These are phyloP conservation scores for Cryptococcus maquisensis DNA, from an alignment of 1,284 basidiomycete species.

Conservation along the genomic window DNA sequence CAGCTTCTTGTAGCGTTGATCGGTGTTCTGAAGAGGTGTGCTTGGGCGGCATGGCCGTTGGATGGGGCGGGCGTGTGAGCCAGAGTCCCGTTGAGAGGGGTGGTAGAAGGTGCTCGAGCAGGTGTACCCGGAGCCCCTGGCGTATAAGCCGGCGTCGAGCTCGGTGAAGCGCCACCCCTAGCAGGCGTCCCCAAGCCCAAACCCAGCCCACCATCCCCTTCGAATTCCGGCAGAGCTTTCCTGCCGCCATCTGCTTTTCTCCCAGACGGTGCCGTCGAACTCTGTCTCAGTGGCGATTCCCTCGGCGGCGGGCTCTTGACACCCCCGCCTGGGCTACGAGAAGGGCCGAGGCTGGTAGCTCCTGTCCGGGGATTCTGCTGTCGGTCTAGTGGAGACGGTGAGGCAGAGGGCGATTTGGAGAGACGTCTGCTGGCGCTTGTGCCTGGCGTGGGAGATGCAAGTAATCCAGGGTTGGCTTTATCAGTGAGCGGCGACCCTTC, in stretches of 20 bases:
- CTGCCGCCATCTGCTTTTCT: neutral
- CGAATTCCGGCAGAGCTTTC: neutral
- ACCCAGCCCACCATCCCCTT: neutral
- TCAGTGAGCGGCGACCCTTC: neutral
- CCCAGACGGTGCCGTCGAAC: conserved; percentile 5
- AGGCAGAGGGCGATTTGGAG: no score
- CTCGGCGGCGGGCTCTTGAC: conserved; percentile 13
- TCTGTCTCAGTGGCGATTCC: conserved; percentile 22
- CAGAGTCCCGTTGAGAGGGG: no score
- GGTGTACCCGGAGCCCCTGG: conserved; percentile 15
- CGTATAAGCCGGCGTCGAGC: neutral
- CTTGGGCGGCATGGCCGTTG: conserved; percentile 1
- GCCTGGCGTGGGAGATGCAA: conserved; percentile 1
- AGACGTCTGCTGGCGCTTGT: neutral
- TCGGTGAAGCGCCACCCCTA: no score
- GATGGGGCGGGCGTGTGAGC: neutral
- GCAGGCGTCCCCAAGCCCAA: no score
- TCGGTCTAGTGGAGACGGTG: no score
- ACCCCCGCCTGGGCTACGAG: neutral
- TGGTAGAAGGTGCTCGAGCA: conserved; percentile 7
- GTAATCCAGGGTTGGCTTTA: neutral
- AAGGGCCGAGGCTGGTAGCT: conserved; percentile 5
- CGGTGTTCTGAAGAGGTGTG: conserved; percentile 9
- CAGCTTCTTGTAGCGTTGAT: neutral
- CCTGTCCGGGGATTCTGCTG: neutral